Percentiles rank a stretch among this genome's conserved stretches.
Evolutionary conservation across 441 rosid genomes (phyloP).

Genomic region (Gossypium gossypioides): DNA sequence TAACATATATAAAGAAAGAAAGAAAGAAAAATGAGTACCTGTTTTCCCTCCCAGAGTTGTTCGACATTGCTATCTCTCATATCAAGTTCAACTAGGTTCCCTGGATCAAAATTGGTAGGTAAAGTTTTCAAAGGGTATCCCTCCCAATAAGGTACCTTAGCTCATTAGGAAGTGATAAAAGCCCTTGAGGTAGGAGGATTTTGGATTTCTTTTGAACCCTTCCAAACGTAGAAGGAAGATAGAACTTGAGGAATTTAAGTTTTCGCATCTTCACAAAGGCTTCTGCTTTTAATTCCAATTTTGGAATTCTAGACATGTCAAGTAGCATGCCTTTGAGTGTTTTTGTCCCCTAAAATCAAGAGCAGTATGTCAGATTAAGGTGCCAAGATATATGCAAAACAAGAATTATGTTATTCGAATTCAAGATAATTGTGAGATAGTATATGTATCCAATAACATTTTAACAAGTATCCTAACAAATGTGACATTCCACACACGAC

Average conservation of each 20-base stretch:
- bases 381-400: background rate
- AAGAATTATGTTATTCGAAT: too few species aligned
- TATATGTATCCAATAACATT: background rate
- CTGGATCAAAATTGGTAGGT: conserved; percentile 17
- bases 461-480: background rate
- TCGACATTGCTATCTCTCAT: too few species aligned
- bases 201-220: background rate
- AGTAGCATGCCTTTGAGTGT: background rate
- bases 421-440: background rate
- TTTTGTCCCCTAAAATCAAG: background rate
- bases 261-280: conserved; percentile 16
- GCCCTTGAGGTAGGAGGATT: conserved; percentile 12
- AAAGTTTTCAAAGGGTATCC: conserved; percentile 18
- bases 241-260: conserved; percentile 17
- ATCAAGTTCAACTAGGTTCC: conserved; percentile 16
- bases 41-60: too few species aligned
- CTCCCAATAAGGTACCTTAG: conserved; percentile 13
- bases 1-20: too few species aligned
- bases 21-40: too few species aligned
- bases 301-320: background rate
- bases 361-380: background rate
- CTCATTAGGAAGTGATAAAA: conserved; percentile 15
- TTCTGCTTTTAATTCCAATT: background rate
- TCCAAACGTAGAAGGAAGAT: background rate
- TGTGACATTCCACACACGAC: too few species aligned